These are phyloP conservation scores for Bipolaris cookei DNA, from an alignment of 2,329 filamentous ascomycete species.

Conservation along the genomic window DNA sequence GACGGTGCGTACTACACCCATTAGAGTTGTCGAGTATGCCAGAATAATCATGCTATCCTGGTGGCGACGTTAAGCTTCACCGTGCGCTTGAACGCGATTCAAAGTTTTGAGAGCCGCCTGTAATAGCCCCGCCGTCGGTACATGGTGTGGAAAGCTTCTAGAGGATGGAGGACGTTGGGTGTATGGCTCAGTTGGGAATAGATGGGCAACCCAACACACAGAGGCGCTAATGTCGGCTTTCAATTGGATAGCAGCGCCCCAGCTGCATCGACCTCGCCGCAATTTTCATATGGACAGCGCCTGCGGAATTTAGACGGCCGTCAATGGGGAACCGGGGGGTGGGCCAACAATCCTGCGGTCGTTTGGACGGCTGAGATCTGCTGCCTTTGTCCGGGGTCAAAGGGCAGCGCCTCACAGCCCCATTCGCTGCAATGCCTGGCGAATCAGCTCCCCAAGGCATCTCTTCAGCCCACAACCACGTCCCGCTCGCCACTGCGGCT, in stretches of 20 bases:
- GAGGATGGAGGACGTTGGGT: constrained; percentile 18
- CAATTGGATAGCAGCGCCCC: constrained; percentile 22
- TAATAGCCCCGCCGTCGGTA: constrained; percentile 20
- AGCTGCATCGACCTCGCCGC: constrained; percentile 22
- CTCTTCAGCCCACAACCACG: constrained; percentile 9
- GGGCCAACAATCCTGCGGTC: constrained; percentile 14
- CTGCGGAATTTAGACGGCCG: constrained; percentile 18
- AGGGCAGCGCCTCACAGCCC: constrained; percentile 8
- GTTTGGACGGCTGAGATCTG: constrained; percentile 14
- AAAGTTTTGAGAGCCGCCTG: constrained; percentile 23
- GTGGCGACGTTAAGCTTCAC: constrained; percentile 27
- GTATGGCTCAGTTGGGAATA: constrained; percentile 12
- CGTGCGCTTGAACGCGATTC: constrained; percentile 27
- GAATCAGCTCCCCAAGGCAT: constrained; percentile 15
- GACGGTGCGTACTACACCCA: constrained; percentile 24
- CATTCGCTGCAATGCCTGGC: constrained; percentile 15
- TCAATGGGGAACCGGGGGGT: constrained; percentile 13
- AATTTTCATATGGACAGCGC: constrained; percentile 25
- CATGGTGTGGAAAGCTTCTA: constrained; percentile 26
- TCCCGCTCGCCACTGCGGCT: constrained; percentile 13
- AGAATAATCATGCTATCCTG: constrained; percentile 11
- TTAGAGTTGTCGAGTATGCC: constrained; percentile 9
- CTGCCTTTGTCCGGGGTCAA: constrained; percentile 7
- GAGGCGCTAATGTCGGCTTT: constrained; percentile 22
- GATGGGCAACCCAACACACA: constrained; percentile 17